A percentile compares a stretch with the other conserved stretches of the same genome.
phyloP scores from a whole-genome alignment of 2,329 filamentous ascomycete species.

The Penicillium sp. region DNA sequence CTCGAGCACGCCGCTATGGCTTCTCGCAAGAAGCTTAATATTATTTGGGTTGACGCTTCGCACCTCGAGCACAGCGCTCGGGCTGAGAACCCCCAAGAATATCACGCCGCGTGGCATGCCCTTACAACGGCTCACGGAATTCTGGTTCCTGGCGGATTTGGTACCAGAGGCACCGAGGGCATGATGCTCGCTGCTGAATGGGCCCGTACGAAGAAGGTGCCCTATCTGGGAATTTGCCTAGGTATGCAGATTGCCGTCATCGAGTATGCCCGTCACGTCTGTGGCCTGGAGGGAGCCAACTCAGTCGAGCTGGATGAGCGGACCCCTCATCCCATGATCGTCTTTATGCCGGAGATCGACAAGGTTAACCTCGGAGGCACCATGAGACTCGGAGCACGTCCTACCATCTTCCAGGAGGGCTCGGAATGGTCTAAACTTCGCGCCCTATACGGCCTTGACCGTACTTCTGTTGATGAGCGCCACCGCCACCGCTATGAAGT shows the following conservation, averaged over 20 bases:
- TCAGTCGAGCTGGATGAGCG: conserved; percentile 53
- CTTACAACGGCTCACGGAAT: background rate
- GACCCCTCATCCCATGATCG: conserved; percentile 50
- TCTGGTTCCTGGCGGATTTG: background rate
- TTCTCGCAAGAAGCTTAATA: conserved; percentile 23
- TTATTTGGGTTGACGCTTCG: conserved; percentile 79
- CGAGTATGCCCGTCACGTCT: conserved; percentile 74
- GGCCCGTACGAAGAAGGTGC: conserved; percentile 73
- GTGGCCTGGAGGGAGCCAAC: conserved; percentile 55
- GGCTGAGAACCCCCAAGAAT: background rate
- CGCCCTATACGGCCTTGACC: conserved; percentile 20
- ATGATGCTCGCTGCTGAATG: conserved; percentile 82
- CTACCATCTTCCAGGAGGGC: background rate
- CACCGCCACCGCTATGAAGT: background rate
- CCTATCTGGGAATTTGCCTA: conserved; percentile 84
- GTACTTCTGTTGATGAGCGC: conserved; percentile 35
- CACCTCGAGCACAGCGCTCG: background rate
- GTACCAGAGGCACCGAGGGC: conserved; percentile 57
- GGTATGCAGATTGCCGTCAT: conserved; percentile 92
- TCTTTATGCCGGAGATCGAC: background rate
- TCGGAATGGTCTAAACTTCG: background rate
- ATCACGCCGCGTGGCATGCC: background rate
- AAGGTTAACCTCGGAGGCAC: background rate
- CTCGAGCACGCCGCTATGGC: conserved; percentile 23
- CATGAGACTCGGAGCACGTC: background rate